Evolutionary conservation across 176 grass and related monocot genomes (phyloP), one percentile per base, ranked within the genome.

Genomic region (Zoysia pacifica): DNA sequence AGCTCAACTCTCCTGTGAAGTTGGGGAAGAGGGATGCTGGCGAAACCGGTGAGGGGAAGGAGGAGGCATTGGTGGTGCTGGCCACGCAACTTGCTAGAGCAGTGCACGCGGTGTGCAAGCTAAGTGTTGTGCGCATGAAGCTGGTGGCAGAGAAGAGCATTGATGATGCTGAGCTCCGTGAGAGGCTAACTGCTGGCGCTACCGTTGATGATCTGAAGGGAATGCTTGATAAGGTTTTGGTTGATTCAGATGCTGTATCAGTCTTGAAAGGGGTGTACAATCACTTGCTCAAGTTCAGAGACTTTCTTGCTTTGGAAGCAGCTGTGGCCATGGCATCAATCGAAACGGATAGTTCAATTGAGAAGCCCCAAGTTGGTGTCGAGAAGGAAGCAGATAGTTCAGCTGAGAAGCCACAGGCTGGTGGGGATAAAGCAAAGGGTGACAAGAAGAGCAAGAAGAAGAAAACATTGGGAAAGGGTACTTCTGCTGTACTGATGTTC

Each of bases 361-460:
- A 99, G 83, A 99, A 93, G 67, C 87, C 76, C 0, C 88, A 87
- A 73, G 71, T 51, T 82, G 60, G 47, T 79, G 63, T 36, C 55
- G 79, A 89, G 35, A 88, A 76, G 48, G 96, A 90, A 80, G 86
- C 9, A 0, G 76, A 80, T 74, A 83, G 84, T 80, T 95, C 93
- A 62, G 77, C 70, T 72, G 93, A 99, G 75, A 99, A 91, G 77
- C 70, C 65, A 40, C 86, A 81, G 62, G 46, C 52, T 85, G 70
- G 75, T 69, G 68, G 86, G 69, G 84, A 91, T 39, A 88, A 84
- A 71, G 39, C 18, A 18, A 95, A 91, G 84, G 96, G 58, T 11
- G 91, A 97, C 62, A 97, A 90, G 80, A 94, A 94, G 81, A 82
- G 44, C 71, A 93, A 95, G 84, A 99, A 93, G 74, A 97, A 95